These are phyloP conservation scores for Stentor roeselii DNA, from an alignment of 73 alveolate species.

Conservation along the genomic window DNA sequence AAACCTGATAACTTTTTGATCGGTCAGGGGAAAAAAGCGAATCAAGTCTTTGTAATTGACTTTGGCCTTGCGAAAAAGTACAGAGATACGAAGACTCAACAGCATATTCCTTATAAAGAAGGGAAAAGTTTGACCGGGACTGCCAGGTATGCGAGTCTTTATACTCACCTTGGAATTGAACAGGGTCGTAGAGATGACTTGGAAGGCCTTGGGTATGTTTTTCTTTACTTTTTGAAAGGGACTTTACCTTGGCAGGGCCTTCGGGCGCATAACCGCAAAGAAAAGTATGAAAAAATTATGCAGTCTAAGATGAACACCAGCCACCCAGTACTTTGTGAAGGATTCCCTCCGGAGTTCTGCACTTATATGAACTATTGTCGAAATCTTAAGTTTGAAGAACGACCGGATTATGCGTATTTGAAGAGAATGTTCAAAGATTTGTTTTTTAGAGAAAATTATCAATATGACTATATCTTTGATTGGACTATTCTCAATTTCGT, in stretches of 20 bases:
- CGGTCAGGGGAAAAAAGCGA: slow-evolving; percentile 73
- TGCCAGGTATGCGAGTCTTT: slow-evolving; percentile 89
- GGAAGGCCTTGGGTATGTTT: slow-evolving; percentile 81
- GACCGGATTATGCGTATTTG: slow-evolving; percentile 77
- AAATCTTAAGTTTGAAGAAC: slow-evolving; percentile 67
- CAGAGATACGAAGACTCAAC: slow-evolving; percentile 75
- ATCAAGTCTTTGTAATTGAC: slow-evolving; percentile 82
- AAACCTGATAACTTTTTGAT: slow-evolving; percentile 93
- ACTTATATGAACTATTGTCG: slow-evolving; percentile 63
- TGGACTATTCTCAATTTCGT: too few species aligned
- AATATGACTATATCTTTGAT: slow-evolving; percentile 41
- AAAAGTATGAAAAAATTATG: slow-evolving; percentile 73
- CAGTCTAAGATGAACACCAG: slow-evolving; percentile 64
- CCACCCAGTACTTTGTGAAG: slow-evolving; percentile 69
- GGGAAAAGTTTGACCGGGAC: too few species aligned
- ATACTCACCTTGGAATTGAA: slow-evolving; percentile 94
- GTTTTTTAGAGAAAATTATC: slow-evolving; percentile 47
- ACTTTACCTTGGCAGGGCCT: slow-evolving; percentile 80
- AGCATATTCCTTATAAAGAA: too few species aligned
- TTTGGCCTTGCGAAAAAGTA: slow-evolving; percentile 89
- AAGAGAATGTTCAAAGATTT: slow-evolving; percentile 67
- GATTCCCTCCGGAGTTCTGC: slow-evolving; percentile 72
- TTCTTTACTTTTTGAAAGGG: slow-evolving; percentile 77
- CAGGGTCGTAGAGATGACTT: slow-evolving; percentile 83
- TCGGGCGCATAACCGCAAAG: slow-evolving; percentile 69